Conservation (phyloP, 1,284 basidiomycete genomes). For the Rhodotorula sp. region DNA sequence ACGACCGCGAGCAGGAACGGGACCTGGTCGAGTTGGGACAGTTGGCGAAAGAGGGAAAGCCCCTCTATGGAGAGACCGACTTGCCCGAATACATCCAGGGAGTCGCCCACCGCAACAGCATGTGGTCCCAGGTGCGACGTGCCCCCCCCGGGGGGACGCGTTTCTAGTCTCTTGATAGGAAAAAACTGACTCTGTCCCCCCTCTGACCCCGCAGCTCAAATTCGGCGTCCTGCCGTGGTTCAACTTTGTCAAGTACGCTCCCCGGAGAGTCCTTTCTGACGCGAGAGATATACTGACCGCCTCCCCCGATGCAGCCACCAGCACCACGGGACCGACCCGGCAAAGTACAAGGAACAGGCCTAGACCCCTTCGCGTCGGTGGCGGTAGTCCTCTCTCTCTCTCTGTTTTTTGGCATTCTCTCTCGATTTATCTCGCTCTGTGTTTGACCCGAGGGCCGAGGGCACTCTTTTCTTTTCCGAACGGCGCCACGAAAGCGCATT, state of each 20-base stretch:
- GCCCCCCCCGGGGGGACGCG: too few relatives aligned
- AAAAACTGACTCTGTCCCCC: too few relatives aligned
- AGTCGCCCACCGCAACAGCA: conserved; percentile 83
- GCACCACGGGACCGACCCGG: conserved; percentile 76
- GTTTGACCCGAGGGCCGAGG: too few relatives aligned
- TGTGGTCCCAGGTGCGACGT: conserved; percentile 72
- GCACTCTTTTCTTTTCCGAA: too few relatives aligned
- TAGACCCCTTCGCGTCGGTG: neutral
- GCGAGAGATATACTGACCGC: neutral
- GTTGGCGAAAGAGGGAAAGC: conserved; percentile 68
- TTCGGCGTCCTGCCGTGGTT: conserved; percentile 64
- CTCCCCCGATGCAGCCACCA: conserved; percentile 57
- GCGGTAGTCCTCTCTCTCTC: neutral
- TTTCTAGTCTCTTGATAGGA: too few relatives aligned
- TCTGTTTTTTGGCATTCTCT: neutral
- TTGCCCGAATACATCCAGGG: conserved; percentile 85
- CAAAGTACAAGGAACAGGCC: conserved; percentile 61
- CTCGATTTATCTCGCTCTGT: neutral
- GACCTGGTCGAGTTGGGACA: conserved; percentile 75
- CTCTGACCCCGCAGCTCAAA: conserved; percentile 62
- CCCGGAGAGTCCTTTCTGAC: neutral
- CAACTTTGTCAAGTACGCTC: conserved; percentile 69
- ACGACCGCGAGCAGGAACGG: conserved; percentile 69
- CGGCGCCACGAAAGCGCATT: too few relatives aligned
- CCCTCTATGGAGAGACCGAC: conserved; percentile 77